Evolutionary conservation across 2,329 filamentous ascomycete species (phyloP), one percentile per base, ranked within the genome.

Genomic region (Paraphaeosphaeria minitans): DNA sequence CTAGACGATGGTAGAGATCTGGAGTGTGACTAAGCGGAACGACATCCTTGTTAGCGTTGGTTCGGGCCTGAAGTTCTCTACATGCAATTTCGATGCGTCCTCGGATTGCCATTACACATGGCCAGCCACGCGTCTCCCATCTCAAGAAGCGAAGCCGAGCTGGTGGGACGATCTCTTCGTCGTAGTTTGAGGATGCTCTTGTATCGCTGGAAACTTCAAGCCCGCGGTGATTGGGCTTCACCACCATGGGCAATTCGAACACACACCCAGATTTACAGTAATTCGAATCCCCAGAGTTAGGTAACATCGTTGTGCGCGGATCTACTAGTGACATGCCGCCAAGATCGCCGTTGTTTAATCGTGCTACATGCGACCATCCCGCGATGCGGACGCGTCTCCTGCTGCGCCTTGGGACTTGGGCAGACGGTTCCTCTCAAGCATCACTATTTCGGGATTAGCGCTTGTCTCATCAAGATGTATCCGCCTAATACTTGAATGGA

Each of bases 371-470:
- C 21, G 33, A n/a, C 22, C 19, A 51, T 51, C 41, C 33, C 13
- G 27, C 47, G 4, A 13, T 24, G n/a, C 31, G 47, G 47, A 51
- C 48, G 48, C 48, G 48, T 41, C 27, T 13, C 16, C 21, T 16
- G 33, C 35, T 51, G 48, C 48, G 48, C 50, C 37, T 22, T 42
- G 22, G 14, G 39, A 37, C 22, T 27, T 39, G 19, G 37, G 43
- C 22, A 27, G 4, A 27, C 2, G n/a, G 16, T 27, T 5, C 7
- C 50, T 53, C 50, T 53, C 50, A 53, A 53, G 50, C 50, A 53
- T 53, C 37, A 43, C 37, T 37, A 42, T 43, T 1, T 53, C 22
- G 8, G 50, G 50, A 29, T 37, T 53, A 53, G 50, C 50, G 50
- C 22, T 53, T 42, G 6, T 37, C 50, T 21, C 6, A 14, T 43